phyloP scores from a whole-genome alignment of 768 basidiomycete genomes.

The Termitomyces sp. region DNA sequence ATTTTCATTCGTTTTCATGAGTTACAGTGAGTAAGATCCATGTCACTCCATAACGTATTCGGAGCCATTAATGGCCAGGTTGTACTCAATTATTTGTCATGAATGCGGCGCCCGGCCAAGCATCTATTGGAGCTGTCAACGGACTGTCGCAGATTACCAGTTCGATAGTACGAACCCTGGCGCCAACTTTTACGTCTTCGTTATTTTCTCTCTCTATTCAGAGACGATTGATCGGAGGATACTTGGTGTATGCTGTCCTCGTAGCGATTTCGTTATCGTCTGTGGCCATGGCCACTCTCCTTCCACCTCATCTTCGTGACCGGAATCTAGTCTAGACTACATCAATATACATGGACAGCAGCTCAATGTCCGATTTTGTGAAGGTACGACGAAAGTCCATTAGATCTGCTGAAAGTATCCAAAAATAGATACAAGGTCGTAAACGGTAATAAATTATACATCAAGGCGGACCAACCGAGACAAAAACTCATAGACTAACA shows the following conservation, averaged over 20 bases:
- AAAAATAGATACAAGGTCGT: no score
- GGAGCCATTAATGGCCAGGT: neutral
- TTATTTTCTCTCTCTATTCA: slow-evolving; percentile 14
- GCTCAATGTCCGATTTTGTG: no score
- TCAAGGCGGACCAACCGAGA: no score
- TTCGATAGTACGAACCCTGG: slow-evolving; percentile 42
- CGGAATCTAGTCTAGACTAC: no score
- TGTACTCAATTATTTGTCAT: slow-evolving; percentile 11
- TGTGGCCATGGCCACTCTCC: slow-evolving; percentile 1
- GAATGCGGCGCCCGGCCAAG: slow-evolving; percentile 8
- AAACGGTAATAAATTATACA: no score
- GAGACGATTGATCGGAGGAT: slow-evolving; percentile 11
- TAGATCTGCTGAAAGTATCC: no score
- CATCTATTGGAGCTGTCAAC: slow-evolving; percentile 31
- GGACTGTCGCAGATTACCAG: slow-evolving; percentile 49
- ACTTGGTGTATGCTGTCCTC: slow-evolving; percentile 11
- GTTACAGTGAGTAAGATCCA: slow-evolving; percentile 26
- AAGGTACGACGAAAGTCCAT: no score
- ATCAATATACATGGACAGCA: no score
- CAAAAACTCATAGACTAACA: no score
- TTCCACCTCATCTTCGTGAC: slow-evolving; percentile 4
- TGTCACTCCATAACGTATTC: neutral
- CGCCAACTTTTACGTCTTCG: slow-evolving; percentile 33
- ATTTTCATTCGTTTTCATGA: slow-evolving; percentile 24
- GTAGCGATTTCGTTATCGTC: slow-evolving; percentile 7